Conservation (phyloP, 257 asterid genomes). For the Solanum stenotomum region DNA sequence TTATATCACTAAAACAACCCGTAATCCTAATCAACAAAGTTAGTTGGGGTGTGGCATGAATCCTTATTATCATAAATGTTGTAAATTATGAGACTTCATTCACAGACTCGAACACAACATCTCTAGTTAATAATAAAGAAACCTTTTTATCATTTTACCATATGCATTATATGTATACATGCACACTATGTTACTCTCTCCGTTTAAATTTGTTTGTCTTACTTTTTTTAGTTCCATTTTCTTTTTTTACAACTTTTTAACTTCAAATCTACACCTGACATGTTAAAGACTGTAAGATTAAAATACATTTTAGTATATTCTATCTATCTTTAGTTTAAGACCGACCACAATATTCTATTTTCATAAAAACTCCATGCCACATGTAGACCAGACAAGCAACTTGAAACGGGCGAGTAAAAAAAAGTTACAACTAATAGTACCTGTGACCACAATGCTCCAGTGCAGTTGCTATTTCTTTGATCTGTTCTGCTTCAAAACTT, state of each 20-base stretch:
- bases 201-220: too few species aligned
- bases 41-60: not conserved
- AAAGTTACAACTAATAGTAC: not conserved
- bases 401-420: not conserved
- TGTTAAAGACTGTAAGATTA: too few species aligned
- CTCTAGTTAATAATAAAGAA: too few species aligned
- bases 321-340: too few species aligned
- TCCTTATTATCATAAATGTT: not conserved
- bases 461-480: conserved; percentile 12
- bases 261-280: too few species aligned
- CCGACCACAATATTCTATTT: too few species aligned
- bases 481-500: conserved; percentile 4
- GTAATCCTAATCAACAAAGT: not conserved
- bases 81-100: not conserved
- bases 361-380: too few species aligned
- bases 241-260: too few species aligned
- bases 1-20: not conserved
- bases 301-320: too few species aligned
- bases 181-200: not conserved
- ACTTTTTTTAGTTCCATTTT: too few species aligned
- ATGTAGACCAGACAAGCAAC: not conserved
- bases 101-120: not conserved
- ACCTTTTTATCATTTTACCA: not conserved
- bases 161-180: not conserved
- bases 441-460: conserved; percentile 4